Evolutionary conservation across 495 filamentous ascomycete species (phyloP), one percentile per base, ranked within the genome.

Genomic region (Talaromyces stipitatus): DNA sequence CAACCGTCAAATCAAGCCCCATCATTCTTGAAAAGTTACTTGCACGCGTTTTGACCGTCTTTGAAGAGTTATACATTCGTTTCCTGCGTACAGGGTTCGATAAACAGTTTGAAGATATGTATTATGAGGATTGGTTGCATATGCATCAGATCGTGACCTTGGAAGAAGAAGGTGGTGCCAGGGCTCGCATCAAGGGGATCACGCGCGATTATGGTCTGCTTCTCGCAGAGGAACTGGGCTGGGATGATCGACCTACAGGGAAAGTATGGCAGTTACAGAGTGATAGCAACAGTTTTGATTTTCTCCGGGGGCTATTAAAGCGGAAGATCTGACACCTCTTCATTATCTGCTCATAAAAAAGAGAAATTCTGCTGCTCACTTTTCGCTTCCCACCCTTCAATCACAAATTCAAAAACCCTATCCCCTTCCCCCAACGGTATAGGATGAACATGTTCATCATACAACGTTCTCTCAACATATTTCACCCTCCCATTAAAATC

Each of bases 211-310:
- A 85, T 78, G 94, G 95, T 2, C 73, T 97, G 62, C 67, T 99
- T 60, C 77, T 84, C 56, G 92, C 85, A 1, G 87, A 95, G 67
- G 94, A 96, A 74, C 62, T 96, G 51, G 84, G 80, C 2, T 83
- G 74, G 74, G 80, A 87, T 43, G 90, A 88, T 61, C 70, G 83
- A 58, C 67, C 75, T 1, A 97, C 90, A 9, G 92, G 92, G 1
- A 86, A 81, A 68, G 76, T 87, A 43, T 92, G 84, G 79, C 82
- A 86, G 65, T 72, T 98, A 70, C 91, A 97, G 75, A 97, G 89
- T 69, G 94, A 99, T 64, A 90, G 90, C 65, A 99, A 99, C 64
- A 96, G 91, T 72, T 99, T 99, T 75, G 95, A 99, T 74, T 99
- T 97, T 73, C 92, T 96, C 70, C 86, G 79, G 66, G 94, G 94